Evolutionary conservation across 352 stramenopile species (phyloP), one percentile per base, ranked within the genome.

Genomic region (Pythium scleroteichum): DNA sequence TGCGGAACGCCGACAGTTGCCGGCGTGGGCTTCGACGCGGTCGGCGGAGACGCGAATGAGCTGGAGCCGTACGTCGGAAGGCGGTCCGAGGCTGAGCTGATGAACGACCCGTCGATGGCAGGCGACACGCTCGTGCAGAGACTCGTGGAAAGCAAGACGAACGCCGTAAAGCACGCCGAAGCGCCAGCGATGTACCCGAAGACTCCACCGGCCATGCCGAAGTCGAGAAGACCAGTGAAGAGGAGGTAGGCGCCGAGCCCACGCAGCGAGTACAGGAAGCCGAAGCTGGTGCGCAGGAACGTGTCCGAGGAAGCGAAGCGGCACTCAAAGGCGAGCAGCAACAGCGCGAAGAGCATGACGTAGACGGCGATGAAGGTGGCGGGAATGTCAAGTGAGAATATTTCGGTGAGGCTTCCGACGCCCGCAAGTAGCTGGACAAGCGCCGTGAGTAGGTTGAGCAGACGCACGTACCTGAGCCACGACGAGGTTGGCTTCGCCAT

Each of bases 261-360:
- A n/a, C 63, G 62, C 46, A 71, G 68, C 47, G 66, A 61, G 51
- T 61, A 78, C 52, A 78, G 56, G 46, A 78, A 78, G 48, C 70
- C 70, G 53, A 78, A 78, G 62, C 75, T 78, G 20, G 42, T 41
- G 19, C 55, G 66, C 17, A 78, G 60, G 29, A 68, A 60, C 8
- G 45, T 26, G 41, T 78, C 56, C 16, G 66, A 62, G n/a, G 46
- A 59, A 19, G 44, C 22, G n/a, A 75, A 50, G 39, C 70, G 70
- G 48, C 57, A 78, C 49, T 78, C 70, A 42, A 58, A 78, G 13
- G 53, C 52, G 24, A 78, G 61, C 46, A 78, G 53, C 51, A 78
- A 50, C 41, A 75, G 35, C 27, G 67, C 71, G 26, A 75, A 59
- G 20, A 75, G 60, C 41, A 73, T 71, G 19, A 71, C 68, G 54